Evolutionary conservation across 1,139 yeast species (phyloP).

Genomic region (Pichia sp.): DNA sequence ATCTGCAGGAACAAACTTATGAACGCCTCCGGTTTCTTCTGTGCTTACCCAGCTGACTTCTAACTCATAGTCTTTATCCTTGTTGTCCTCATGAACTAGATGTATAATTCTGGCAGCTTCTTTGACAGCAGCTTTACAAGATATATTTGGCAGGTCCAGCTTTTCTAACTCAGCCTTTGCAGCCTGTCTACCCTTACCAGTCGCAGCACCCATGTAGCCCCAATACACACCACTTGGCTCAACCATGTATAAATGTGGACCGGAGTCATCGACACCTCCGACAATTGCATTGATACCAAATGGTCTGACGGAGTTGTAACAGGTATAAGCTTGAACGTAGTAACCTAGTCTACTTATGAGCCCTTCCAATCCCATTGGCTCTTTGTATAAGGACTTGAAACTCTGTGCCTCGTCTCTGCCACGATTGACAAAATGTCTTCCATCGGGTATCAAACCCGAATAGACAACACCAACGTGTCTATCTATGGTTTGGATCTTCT

Average conservation of each 20-base stretch:
- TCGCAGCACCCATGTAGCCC: conserved; percentile 97
- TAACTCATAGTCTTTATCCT: conserved; percentile 93
- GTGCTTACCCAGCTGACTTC: conserved; percentile 86
- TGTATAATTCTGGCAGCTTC: conserved; percentile 92
- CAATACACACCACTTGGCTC: conserved; percentile 97
- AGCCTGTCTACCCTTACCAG: conserved; percentile 96
- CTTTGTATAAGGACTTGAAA: conserved; percentile 74
- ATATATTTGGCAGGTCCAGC: conserved; percentile 64
- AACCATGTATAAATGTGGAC: conserved; percentile 90
- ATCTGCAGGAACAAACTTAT: conserved; percentile 73
- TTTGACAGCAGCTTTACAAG: conserved; percentile 79
- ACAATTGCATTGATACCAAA: conserved; percentile 90
- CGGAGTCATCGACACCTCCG: conserved; percentile 88
- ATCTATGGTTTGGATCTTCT: conserved; percentile 87
- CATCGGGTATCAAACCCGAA: conserved; percentile 95
- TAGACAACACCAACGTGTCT: conserved; percentile 91
- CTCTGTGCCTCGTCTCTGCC: conserved; percentile 89
- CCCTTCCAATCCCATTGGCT: conserved; percentile 73
- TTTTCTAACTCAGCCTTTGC: conserved; percentile 96
- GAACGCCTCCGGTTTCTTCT: conserved; percentile 73
- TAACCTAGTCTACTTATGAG: conserved; percentile 86
- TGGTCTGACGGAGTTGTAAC: conserved; percentile 96
- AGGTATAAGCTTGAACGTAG: conserved; percentile 91
- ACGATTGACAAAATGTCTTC: conserved; percentile 85
- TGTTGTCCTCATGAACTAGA: conserved; percentile 94